These are phyloP conservation scores for Sherardia arvensis DNA, from an alignment of 257 asterid genomes.

Conservation along the genomic window DNA sequence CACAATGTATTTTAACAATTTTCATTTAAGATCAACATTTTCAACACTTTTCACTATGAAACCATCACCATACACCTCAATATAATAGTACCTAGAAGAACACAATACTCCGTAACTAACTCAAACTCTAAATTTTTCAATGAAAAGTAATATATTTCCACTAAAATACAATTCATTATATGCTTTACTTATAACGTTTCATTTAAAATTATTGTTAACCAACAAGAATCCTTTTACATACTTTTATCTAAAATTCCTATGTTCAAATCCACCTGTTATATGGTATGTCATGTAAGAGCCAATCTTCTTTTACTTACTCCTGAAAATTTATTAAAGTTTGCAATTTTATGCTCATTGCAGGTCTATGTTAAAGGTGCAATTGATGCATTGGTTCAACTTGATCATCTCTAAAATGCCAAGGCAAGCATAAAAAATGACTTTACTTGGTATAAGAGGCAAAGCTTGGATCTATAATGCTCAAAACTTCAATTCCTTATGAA, in stretches of 20 bases:
- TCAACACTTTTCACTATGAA: no score
- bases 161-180: no score
- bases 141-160: no score
- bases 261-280: background rate
- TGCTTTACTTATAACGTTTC: no score
- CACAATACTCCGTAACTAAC: no score
- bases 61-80: no score
- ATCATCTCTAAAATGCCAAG: conserved; percentile 97
- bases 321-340: conserved; percentile 4
- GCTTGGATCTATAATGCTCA: background rate
- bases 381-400: conserved; percentile 92
- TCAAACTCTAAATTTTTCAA: no score
- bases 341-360: conserved; percentile 36
- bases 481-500: background rate
- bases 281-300: background rate
- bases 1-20: no score
- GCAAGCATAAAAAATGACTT: conserved; percentile 99
- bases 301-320: background rate
- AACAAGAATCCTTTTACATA: no score
- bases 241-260: background rate
- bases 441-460: conserved; percentile 98
- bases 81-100: no score
- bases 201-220: no score
- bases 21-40: no score
- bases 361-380: conserved; percentile 93